Conservation (phyloP, 331 rosid genomes). For the Acacia concinna region DNA sequence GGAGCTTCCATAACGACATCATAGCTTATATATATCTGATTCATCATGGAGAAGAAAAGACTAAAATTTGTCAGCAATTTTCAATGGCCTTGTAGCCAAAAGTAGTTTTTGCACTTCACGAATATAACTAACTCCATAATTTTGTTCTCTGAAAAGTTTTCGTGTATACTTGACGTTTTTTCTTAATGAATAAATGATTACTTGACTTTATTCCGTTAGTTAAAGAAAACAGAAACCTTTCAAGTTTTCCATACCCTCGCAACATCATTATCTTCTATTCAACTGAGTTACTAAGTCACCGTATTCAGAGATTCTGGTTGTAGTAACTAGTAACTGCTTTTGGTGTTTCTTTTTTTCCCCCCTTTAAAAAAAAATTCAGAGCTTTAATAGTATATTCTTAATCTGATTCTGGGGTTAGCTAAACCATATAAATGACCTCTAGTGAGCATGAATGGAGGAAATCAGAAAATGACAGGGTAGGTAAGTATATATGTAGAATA, state of each 20-base stretch:
- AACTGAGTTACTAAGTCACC: background rate
- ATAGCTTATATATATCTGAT: constrained; percentile 10
- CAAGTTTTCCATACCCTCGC: background rate
- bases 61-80: constrained; percentile 21
- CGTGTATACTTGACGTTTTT: background rate
- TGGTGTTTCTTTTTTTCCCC: background rate
- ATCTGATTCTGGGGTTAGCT: background rate
- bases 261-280: background rate
- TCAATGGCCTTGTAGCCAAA: constrained; percentile 12
- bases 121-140: background rate
- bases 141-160: background rate
- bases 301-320: background rate
- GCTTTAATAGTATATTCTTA: background rate
- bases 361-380: background rate
- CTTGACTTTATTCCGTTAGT: too few relatives aligned
- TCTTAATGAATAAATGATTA: background rate
- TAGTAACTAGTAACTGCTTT: background rate
- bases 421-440: background rate
- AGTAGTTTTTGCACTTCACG: background rate
- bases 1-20: constrained; percentile 6
- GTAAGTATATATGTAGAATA: background rate
- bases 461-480: background rate
- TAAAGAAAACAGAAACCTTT: background rate
- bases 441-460: background rate
- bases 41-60: constrained; percentile 39